Base-by-base conservation (phyloP, 2,329 filamentous ascomycete species). In the Zalaria obscura region DNA sequence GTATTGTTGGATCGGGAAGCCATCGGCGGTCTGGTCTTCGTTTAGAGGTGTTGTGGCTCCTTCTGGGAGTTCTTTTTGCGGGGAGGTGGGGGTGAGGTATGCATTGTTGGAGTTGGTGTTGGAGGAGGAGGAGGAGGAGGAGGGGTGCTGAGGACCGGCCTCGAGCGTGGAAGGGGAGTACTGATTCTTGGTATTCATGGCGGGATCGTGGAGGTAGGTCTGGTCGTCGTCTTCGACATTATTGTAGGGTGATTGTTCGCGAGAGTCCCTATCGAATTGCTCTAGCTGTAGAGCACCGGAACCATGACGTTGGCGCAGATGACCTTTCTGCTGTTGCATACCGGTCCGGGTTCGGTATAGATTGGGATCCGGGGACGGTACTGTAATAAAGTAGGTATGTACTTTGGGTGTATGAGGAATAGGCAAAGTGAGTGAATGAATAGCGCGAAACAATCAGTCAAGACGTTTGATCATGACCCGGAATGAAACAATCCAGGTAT, bases 271-370 rank as follows among this genome's bases (percentile, higher is more conserved):
- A 9, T 47, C 45, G 28, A 10, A 40, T 34, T 36, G 31, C 5
- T 28, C 18, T 26, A 41, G 36, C 11, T 36, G 40, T 9, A 42
- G 32, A 9, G 39, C 41, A 34, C 48, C 50, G 34, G 49, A 54
- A 42, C 46, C 45, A 29, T 48, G 45, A 25, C 53, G 50, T 42
- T 53, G 51, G 42, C 53, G 53, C 25, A 55, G 50, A 33, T 54
- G 48, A 32, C 46, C 43, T 25, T 40, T 25, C 8, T 45, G 34
- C 29, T 41, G 39, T 2, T 45, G 39, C 31, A 32, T 32, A 18
- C 18, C 18, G 18, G 18, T 18, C 18, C 18, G 18, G 18, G 18
- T 18, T 18, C 18, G 18, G 18, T 18, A 18, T 18, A 18, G 18
- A 18, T 18, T 18, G 18, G 18, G 18, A 18, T 18, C 18, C 18